These are phyloP conservation scores for Sugiyamaella americana DNA, from an alignment of 805 yeast species.

Conservation along the genomic window DNA sequence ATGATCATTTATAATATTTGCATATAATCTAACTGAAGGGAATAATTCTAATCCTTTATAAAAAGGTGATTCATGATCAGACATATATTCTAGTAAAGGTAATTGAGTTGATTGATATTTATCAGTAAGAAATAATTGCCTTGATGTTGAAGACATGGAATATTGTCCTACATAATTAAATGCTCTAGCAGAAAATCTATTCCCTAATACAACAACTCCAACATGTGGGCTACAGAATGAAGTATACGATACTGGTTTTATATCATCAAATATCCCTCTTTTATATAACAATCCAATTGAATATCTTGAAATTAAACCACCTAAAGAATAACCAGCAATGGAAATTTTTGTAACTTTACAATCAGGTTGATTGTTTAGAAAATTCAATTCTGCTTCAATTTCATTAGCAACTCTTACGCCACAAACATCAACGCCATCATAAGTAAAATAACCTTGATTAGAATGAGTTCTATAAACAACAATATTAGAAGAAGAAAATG, in stretches of 20 bases:
- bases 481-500: slow-evolving; percentile 16
- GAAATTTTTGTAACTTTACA: slow-evolving; percentile 57
- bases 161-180: slow-evolving; percentile 62
- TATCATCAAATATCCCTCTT: slow-evolving; percentile 44
- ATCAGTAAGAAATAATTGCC: slow-evolving; percentile 55
- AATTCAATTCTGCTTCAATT: slow-evolving; percentile 40
- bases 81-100: slow-evolving; percentile 63
- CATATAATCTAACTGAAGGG: slow-evolving; percentile 52
- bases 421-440: slow-evolving; percentile 83
- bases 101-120: slow-evolving; percentile 19
- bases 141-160: slow-evolving; percentile 64
- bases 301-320: slow-evolving; percentile 79
- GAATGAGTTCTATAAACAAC: slow-evolving; percentile 49
- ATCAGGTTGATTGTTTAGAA: slow-evolving; percentile 12
- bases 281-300: slow-evolving; percentile 64
- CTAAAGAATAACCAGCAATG: slow-evolving; percentile 81
- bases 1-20: slow-evolving; percentile 73
- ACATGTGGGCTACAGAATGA: slow-evolving; percentile 69
- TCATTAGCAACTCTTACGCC: slow-evolving; percentile 72
- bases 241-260: slow-evolving; percentile 54
- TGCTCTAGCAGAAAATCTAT: slow-evolving; percentile 41
- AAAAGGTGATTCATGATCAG: slow-evolving; percentile 56
- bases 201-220: slow-evolving; percentile 54
- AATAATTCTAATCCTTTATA: slow-evolving; percentile 50
- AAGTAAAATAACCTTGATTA: slow-evolving; percentile 68